Evolutionary conservation across 1,284 basidiomycete genomes (phyloP), one percentile per base, ranked within the genome.

Genomic region (Papiliotrema laurentii): DNA sequence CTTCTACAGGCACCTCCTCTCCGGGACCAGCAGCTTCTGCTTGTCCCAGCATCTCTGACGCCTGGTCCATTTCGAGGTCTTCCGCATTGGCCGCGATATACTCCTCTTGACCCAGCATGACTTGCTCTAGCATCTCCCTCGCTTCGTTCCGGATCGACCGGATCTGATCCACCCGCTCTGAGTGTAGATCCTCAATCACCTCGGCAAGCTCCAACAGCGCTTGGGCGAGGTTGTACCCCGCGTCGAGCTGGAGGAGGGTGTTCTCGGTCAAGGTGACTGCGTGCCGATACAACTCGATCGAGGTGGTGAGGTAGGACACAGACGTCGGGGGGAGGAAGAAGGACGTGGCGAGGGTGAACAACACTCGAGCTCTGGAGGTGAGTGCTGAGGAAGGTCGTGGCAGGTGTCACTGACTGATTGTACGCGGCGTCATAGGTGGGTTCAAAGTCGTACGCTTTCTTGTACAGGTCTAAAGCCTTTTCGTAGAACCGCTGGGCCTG

Each of bases 401-500:
- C n/a, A 7, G 24, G 16, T 19, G 11, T n/a, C 4, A 53, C 70
- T 59, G 33, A 73, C 69, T 68, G 66, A 49, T 75, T 75, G 56
- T 73, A 75, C 2, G 61, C 61, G 0, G 69, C 68, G 51, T 73
- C 72, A 41, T 63, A 74, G 2, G 64, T 63, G 19, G 55, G 44
- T 11, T 64, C 50, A 26, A 66, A 56, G 10, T 53, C 51, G 22
- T 66, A 50, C 2, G 74, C 74, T 45, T 61, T 64, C 27, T 58
- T 58, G 55, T 75, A 75, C 31, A 74, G 59, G 53, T 71, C 68
- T 21, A 61, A 42, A 0, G 72, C 68, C 43, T 66, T 58, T 50
- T 74, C 70, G 49, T 71, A 74, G 45, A 70, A 71, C 16, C 71
- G 53, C 40, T 66, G 60, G 6, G 72, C 66, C 71, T 73, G 43